Percentiles rank a stretch among this genome's conserved stretches.
Conservation (phyloP, 352 stramenopile genomes). For the Globisporangium iwayamae region DNA sequence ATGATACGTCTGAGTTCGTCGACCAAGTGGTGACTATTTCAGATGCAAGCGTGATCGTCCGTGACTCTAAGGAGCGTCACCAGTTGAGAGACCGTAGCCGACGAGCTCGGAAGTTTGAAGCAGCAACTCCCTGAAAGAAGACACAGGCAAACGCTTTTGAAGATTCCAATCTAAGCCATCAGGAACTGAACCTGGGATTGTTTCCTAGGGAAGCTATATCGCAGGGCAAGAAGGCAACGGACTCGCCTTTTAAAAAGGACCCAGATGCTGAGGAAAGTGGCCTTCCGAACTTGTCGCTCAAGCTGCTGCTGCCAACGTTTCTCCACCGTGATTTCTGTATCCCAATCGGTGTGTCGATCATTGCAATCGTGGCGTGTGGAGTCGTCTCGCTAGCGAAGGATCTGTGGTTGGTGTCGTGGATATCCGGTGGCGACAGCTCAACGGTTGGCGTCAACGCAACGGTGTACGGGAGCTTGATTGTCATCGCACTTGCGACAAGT, state of each 20-base stretch:
- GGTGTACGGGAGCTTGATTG: neutral
- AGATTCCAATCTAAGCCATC: neutral
- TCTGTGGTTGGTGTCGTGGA: neutral
- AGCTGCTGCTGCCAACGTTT: neutral
- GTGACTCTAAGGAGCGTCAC: neutral
- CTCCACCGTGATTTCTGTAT: neutral
- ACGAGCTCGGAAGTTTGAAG: neutral
- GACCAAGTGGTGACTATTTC: slow-evolving; percentile 26
- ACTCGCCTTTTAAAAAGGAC: neutral
- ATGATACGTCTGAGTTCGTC: slow-evolving; percentile 33
- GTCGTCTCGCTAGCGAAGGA: neutral
- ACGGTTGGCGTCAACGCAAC: neutral
- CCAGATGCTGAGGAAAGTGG: neutral
- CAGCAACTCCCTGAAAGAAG: neutral
- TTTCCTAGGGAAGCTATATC: neutral
- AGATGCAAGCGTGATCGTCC: neutral
- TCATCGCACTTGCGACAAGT: neutral
- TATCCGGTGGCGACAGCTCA: neutral
- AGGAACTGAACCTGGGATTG: neutral
- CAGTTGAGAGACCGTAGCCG: neutral
- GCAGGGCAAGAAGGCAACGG: neutral
- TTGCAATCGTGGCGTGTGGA: neutral
- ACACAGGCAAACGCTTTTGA: neutral
- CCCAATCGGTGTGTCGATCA: neutral
- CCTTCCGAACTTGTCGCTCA: neutral